Base-by-base conservation (phyloP, 2,329 filamentous ascomycete genomes). In the Monosporascus ibericus region DNA sequence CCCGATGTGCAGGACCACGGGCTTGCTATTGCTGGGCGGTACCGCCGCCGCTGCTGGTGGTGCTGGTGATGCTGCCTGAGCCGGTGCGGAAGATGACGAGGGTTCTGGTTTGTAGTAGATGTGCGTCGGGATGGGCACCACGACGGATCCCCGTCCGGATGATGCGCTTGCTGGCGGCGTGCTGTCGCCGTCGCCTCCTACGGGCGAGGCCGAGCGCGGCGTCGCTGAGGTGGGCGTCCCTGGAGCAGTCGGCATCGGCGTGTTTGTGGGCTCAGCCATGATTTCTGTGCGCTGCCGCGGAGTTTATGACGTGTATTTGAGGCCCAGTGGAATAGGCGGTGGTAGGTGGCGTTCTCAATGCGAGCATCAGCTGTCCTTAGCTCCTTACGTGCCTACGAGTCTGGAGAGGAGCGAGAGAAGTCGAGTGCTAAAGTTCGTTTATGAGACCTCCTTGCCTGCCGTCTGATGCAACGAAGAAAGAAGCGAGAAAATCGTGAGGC, bases 1-100 rank as follows among this genome's bases (percentile, higher is more conserved):
- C 57, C 89, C 90, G 68, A 90, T 84, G 72, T 85, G 86, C 59
- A 95, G 80, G 54, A 94, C 85, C 57, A 85, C 79, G 44, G 70
- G 75, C 55, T 68, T 75, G 17, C 57, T 53, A 30, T 11, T 48
- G 55, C 50, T 38, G 55, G 50, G 61, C 55, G 53, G 55, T 56
- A 49, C 63, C 54, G 38, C 47, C 50, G 58, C 24, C 61, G 14
- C 63, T 59, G 6, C 61, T 53, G 48, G 60, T 49, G 39, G 60
- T 55, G 51, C 58, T 54, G 52, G 59, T 58, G 54, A 53, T 46
- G 50, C 36, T 49, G 51, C n/a, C 39, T 25, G 17, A 49, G 52
- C 11, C 42, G 11, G 17, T 39, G 52, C 37, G 51, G 52, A 42
- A 56, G 61, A 17, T 56, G 59, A 18, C 47, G 55, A 18, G 40